Evolutionary conservation across 164 flowering plant species (phyloP).

Genomic region (Protea cynaroides): DNA sequence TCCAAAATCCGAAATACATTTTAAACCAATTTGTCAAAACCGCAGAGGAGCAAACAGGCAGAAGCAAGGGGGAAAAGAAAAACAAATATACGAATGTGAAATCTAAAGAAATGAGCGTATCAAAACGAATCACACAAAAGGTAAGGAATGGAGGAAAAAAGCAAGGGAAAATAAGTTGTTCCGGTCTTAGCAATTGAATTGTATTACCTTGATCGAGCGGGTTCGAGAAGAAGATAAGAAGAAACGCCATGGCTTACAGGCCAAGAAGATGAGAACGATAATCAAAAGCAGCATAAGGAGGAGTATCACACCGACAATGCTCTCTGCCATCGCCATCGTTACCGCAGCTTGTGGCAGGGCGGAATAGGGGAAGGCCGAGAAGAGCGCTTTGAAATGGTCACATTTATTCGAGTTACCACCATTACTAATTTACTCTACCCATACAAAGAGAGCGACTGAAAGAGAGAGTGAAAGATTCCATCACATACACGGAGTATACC

Average conservation of each 20-base stretch:
- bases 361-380: slow-evolving; percentile 33
- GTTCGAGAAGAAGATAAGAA: slow-evolving; percentile 30
- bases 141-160: too few relatives aligned
- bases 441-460: too few relatives aligned
- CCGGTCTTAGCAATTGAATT: background rate
- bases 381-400: slow-evolving; percentile 68
- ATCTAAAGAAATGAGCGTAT: too few relatives aligned
- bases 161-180: too few relatives aligned
- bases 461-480: too few relatives aligned
- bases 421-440: too few relatives aligned
- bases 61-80: background rate
- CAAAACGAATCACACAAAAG: background rate
- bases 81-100: background rate
- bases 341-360: slow-evolving; percentile 14
- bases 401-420: slow-evolving; percentile 10
- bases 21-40: background rate
- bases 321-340: slow-evolving; percentile 42
- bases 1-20: background rate
- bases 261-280: slow-evolving; percentile 50
- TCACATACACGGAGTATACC: too few relatives aligned
- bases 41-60: background rate
- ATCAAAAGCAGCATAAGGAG: slow-evolving; percentile 54
- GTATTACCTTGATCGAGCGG: slow-evolving; percentile 48
- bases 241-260: slow-evolving; percentile 84
- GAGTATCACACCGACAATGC: slow-evolving; percentile 39